These are phyloP conservation scores for Pontederia crassipes DNA, from an alignment of 176 grass and related monocot species.

Conservation along the genomic window DNA sequence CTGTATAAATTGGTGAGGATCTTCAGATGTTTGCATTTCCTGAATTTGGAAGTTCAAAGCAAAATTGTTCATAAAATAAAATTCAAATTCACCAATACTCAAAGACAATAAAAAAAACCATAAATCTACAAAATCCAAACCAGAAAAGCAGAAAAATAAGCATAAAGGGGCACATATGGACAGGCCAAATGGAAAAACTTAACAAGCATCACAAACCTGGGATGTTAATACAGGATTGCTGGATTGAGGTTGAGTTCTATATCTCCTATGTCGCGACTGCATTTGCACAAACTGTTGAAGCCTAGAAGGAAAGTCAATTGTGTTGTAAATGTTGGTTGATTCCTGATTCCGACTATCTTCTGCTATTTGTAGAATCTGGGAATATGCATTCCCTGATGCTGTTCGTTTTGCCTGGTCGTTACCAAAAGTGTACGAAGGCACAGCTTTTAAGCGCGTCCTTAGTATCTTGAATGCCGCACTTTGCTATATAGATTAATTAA, in stretches of 20 bases:
- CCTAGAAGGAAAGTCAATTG: constrained; percentile 65
- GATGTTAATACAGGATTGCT: constrained; percentile 1
- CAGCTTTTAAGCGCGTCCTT: constrained; percentile 84
- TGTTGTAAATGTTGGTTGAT: constrained; percentile 37
- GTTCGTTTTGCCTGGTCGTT: constrained; percentile 54
- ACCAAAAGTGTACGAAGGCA: constrained; percentile 44
- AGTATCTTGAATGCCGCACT: constrained; percentile 92
- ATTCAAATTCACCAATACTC: background rate
- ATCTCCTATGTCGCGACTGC: constrained; percentile 53
- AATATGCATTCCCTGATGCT: constrained; percentile 54
- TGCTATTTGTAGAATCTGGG: constrained; percentile 58
- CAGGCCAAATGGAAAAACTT: background rate
- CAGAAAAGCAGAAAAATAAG: background rate
- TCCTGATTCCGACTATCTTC: constrained; percentile 69
- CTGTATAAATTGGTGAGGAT: constrained; percentile 24
- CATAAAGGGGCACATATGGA: background rate
- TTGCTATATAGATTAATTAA: constrained; percentile 40
- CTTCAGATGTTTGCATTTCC: constrained; percentile 82
- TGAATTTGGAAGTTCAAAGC: constrained; percentile 30
- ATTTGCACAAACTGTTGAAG: constrained; percentile 65
- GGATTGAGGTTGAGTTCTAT: constrained; percentile 26
- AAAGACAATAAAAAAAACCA: too few relatives aligned
- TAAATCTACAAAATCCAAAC: too few relatives aligned
- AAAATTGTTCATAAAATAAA: constrained; percentile 3
- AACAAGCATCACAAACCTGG: background rate